Evolutionary conservation across 352 stramenopile genomes (phyloP), one percentile per base, ranked within the genome.

Genomic region (Pythium scleroteichum): DNA sequence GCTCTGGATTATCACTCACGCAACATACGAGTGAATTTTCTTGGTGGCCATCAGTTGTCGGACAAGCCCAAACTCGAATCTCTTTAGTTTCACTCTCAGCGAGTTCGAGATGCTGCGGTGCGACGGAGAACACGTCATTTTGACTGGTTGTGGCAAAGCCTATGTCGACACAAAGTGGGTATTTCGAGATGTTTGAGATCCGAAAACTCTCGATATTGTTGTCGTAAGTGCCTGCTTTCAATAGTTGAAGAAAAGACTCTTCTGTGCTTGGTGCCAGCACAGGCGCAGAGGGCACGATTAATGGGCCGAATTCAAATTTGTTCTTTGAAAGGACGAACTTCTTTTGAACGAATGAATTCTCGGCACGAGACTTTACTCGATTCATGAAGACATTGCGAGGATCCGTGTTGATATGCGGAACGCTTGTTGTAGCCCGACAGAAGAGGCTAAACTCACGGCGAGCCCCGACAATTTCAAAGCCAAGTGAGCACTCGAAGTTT

Each of bases 351-450:
- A 92, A 82, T 9, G 68, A 59, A 7, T 71, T 58, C 20, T 94
- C 86, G 2, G 79, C 70, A 9, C 75, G 70, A 29, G 75, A 85
- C 68, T 98, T 98, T 16, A 97, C 69, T 14, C 94, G 85, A 42
- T 80, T 86, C 94, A 98, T 98, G 59, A 98, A 98, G 2, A 98
- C 87, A 59, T 97, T 98, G 35, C 90, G 75, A 10, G 93, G 93
- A 53, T 98, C 93, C 24, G 63, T 82, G 68, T 98, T 98, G 60
- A 98, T 97, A 16, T 79, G 85, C n/a, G 94, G 94, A 14, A 98
- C 90, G 6, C 75, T 72, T 46, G 92, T 96, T 0, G 76, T 73
- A 12, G 86, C 94, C 16, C 82, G 78, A 40, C 79, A 87, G 46
- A 96, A 87, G 3, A 98, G 73, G 12, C 71, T 81, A 53, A 96